Evolutionary conservation across 2,329 filamentous ascomycete genomes (phyloP), one percentile per base, ranked within the genome.

Genomic region (Phaeoacremonium minimum): DNA sequence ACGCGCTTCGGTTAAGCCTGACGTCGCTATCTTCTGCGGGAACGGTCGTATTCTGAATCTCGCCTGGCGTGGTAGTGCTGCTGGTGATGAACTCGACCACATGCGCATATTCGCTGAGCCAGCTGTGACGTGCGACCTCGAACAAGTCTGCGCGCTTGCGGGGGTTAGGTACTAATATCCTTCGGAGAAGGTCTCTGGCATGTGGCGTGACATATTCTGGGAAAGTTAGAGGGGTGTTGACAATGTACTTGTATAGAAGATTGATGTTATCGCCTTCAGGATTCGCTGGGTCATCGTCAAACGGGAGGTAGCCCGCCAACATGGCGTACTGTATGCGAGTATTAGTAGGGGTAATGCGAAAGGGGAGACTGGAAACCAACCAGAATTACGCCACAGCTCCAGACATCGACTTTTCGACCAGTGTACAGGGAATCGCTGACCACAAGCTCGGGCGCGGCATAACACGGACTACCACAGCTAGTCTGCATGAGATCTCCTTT

Each of bases 201-300:
- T 98, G 93, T 7, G 93, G 93, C 7, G 93, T 95, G 49, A 98
- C 93, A 58, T 97, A 97, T 80, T 98, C 93, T 43, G 93, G 93
- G 60, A 98, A 98, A 4, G 91, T 97, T 29, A 98, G 77, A 22
- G 91, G 90, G 2, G 93, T 98, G 37, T 88, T 94, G 41, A 96
- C 91, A 51, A 98, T 98, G 65, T 98, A 98, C 67, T 97, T 97
- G 75, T 98, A 98, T 18, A 98, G 73, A 9, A 98, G 75, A 59
- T 98, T 98, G 68, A 98, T 98, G 58, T 98, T 98, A 61, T 98
- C 93, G 48, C 93, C 93, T 63, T 98, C 93, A 3, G 93, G 93
- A 56, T 98, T 98, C 31, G 90, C 93, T 45, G 93, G 93, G 53
- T 98, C 93, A 57, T 98, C 93, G 52, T 98, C 93, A 55, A 98